Conservation (phyloP, 2,329 filamentous ascomycete genomes). For the Dactylellina drechsleri region DNA sequence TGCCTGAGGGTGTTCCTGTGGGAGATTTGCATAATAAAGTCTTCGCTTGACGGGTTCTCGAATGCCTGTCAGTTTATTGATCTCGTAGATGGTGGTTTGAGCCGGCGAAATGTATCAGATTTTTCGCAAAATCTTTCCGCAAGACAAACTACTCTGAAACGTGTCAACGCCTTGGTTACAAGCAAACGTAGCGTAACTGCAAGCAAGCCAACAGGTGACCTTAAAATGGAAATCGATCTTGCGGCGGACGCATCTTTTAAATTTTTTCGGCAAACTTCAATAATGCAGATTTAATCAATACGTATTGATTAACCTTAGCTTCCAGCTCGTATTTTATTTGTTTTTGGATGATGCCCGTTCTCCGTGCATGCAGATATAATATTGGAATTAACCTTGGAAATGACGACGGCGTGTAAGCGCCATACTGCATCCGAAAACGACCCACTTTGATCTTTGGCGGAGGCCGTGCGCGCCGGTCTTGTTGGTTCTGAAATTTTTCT, state of each 20-base stretch:
- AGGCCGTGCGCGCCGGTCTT: constrained; percentile 54
- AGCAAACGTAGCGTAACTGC: constrained; percentile 23
- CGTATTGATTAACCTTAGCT: neutral
- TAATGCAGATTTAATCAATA: neutral
- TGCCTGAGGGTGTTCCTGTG: constrained; percentile 26
- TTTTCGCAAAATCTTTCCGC: constrained; percentile 32
- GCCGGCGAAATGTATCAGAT: constrained; percentile 42
- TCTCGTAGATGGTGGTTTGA: constrained; percentile 33
- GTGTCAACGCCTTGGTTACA: constrained; percentile 31
- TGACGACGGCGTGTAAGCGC: constrained; percentile 55
- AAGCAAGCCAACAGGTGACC: neutral
- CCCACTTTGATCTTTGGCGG: constrained; percentile 44
- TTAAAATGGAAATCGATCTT: constrained; percentile 25
- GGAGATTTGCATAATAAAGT: constrained; percentile 45
- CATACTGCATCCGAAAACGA: constrained; percentile 52
- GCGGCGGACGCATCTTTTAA: constrained; percentile 2
- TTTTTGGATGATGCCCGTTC: too few relatives aligned
- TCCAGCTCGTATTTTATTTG: neutral
- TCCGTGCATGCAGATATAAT: too few relatives aligned
- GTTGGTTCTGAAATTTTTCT: constrained; percentile 3
- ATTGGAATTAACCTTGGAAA: constrained; percentile 18
- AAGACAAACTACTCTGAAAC: constrained; percentile 46
- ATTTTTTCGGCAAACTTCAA: constrained; percentile 15
- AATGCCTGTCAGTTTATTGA: constrained; percentile 36
- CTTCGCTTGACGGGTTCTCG: constrained; percentile 49